Evolutionary conservation across 345 rosid species (phyloP).

Genomic region (Clausena lansium): DNA sequence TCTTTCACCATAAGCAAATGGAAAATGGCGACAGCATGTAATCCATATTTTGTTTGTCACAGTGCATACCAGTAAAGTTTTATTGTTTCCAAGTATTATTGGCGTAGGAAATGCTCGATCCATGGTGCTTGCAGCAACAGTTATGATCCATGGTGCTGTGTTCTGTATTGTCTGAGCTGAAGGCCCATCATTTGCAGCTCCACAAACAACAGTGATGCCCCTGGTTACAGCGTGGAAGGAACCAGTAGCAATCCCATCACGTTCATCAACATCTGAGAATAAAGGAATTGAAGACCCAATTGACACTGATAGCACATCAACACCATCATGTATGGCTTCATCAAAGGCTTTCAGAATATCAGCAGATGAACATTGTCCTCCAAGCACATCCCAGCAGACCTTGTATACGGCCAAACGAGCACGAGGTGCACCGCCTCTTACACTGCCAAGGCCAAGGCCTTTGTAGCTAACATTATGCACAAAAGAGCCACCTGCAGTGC

Average conservation of each 20-base stretch:
- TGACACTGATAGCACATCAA: conserved; percentile 37
- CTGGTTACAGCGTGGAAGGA: conserved; percentile 54
- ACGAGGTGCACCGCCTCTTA: conserved; percentile 51
- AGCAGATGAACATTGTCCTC: conserved; percentile 36
- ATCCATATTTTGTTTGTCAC: neutral
- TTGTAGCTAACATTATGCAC: conserved; percentile 37
- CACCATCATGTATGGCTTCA: conserved; percentile 46
- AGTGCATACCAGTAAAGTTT: conserved; percentile 18
- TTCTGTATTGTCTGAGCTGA: conserved; percentile 30
- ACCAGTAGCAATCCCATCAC: conserved; percentile 38
- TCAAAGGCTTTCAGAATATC: conserved; percentile 58
- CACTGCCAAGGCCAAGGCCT: conserved; percentile 42
- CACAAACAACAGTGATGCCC: conserved; percentile 51
- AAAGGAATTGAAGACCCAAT: conserved; percentile 29
- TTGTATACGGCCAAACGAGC: conserved; percentile 53
- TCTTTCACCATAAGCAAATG: neutral
- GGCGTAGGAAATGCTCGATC: conserved; percentile 44
- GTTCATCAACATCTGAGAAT: conserved; percentile 42
- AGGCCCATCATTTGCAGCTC: conserved; percentile 56
- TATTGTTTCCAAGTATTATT: conserved; percentile 45
- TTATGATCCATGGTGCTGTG: conserved; percentile 58
- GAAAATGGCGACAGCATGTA: neutral
- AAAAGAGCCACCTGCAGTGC: conserved; percentile 50
- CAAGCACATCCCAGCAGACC: conserved; percentile 45
- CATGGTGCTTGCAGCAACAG: conserved; percentile 55